Conservation (phyloP, 1,139 yeast species). For the Blastobotrys malaysiensis region DNA sequence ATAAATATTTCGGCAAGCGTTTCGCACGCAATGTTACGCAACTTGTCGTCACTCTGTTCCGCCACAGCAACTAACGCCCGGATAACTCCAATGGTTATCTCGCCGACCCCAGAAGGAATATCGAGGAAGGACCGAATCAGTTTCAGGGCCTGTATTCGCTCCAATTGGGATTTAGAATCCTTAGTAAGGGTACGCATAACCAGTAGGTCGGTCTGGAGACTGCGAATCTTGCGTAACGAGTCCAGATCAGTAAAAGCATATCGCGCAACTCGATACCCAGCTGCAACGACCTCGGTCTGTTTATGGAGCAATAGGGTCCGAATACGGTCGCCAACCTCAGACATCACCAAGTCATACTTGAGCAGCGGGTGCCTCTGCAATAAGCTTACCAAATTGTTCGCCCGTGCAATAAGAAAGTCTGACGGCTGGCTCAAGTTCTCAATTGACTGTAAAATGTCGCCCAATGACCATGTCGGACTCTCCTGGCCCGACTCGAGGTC, state of each 20-base stretch:
- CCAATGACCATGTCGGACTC: conserved; percentile 47
- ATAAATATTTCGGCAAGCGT: conserved; percentile 67
- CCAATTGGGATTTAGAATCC: conserved; percentile 47
- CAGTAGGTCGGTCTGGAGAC: conserved; percentile 54
- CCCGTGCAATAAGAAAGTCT: conserved; percentile 47
- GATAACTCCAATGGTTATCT: conserved; percentile 59
- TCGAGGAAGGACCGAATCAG: conserved; percentile 59
- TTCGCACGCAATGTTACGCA: conserved; percentile 55
- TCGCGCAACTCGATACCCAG: conserved; percentile 71
- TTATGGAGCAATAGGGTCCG: conserved; percentile 55
- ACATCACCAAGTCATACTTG: conserved; percentile 58
- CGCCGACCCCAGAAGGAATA: conserved; percentile 50
- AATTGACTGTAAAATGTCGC: conserved; percentile 45
- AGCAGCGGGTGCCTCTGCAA: conserved; percentile 57
- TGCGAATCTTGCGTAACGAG: conserved; percentile 42
- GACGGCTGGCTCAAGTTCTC: conserved; percentile 43
- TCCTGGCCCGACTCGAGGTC: conserved; percentile 18
- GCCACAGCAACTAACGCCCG: conserved; percentile 69
- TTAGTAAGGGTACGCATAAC: conserved; percentile 62
- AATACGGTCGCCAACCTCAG: conserved; percentile 54
- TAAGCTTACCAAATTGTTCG: conserved; percentile 58
- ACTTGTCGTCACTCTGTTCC: conserved; percentile 54
- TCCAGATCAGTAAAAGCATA: conserved; percentile 53
- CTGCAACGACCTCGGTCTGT: conserved; percentile 60
- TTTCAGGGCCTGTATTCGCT: conserved; percentile 75